Base-by-base conservation (phyloP, 1,139 yeast genomes). In the Schizosaccharomyces versatilis region DNA sequence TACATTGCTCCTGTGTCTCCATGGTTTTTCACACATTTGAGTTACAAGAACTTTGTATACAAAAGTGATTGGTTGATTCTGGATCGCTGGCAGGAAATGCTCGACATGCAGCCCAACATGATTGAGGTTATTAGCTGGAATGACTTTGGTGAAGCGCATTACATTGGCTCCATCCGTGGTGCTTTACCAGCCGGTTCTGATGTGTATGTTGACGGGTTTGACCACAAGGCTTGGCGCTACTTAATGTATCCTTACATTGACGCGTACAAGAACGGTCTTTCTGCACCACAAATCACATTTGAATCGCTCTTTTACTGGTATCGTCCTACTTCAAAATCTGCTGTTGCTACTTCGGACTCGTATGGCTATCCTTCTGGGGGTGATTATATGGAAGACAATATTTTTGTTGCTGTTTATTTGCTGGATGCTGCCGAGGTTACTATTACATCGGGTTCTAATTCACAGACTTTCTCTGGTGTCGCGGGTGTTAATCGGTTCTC, bases 101-200 rank as follows among this genome's bases (percentile, higher is more conserved):
- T 57, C 38, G 42, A 40, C 36, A 38, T 56, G 48, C 57, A 56
- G 47, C 59, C 58, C 10, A 56, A 54, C 51, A 54, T 57, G 36
- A 51, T 56, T 48, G 59, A 57, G 44, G 53, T 57, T 41, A 56
- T 57, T 44, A 54, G 57, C 32, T 57, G 59, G 59, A 57, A 57
- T 52, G 59, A 57, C 51, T 57, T 41, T 36, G 59, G 58, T 39
- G 59, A 57, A 47, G 54, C 58, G 2, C 54, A 54, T 36, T 57
- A 57, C 51, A 53, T 57, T 14, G 58, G 57, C 15, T 54, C 56
- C 6, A 15, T 54, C 38, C 41, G 40, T 24, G 58, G 57, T 24
- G 56, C 55, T 24, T 48, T 53, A n/a, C 58, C 58, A 7, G 42
- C 51, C 32, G 58, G 55, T 36, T 52, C 55, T 7, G 51, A 48